A percentile compares a stretch with the other conserved stretches of the same genome.
phyloP scores from a whole-genome alignment of 768 basidiomycete genomes.

The Jaapia argillacea region DNA sequence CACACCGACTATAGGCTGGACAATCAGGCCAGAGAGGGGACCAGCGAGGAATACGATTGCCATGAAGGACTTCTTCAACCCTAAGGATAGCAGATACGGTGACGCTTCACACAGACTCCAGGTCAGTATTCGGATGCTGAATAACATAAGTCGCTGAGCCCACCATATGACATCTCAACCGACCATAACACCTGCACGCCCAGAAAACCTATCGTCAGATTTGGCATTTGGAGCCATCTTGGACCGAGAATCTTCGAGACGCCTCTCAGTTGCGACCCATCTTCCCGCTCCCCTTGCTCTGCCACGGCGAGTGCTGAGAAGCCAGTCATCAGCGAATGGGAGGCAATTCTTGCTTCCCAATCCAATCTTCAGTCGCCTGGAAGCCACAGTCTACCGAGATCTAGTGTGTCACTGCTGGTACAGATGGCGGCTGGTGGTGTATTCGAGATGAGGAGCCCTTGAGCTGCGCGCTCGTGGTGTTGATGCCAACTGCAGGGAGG shows the following conservation, averaged over 20 bases:
- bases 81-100: slow-evolving; percentile 84
- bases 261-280: slow-evolving; percentile 35
- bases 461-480: too few relatives aligned
- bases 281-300: slow-evolving; percentile 24
- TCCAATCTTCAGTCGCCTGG: too few relatives aligned
- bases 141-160: neutral
- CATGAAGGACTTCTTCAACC: slow-evolving; percentile 79
- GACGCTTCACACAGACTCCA: slow-evolving; percentile 36
- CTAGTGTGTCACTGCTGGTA: too few relatives aligned
- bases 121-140: neutral
- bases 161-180: slow-evolving; percentile 88
- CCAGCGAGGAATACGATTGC: slow-evolving; percentile 90
- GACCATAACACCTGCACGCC: slow-evolving; percentile 91
- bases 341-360: too few relatives aligned
- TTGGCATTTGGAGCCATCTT: slow-evolving; percentile 52
- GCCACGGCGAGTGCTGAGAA: slow-evolving; percentile 36
- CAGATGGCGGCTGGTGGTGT: too few relatives aligned
- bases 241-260: slow-evolving; percentile 58
- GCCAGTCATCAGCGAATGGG: too few relatives aligned
- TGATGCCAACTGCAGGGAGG: too few relatives aligned
- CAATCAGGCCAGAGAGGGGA: slow-evolving; percentile 80
- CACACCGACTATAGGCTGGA: slow-evolving; percentile 81
- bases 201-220: slow-evolving; percentile 67
- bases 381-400: too few relatives aligned
- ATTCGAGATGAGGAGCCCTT: too few relatives aligned